Base-by-base conservation (phyloP, 176 grass and related monocot genomes). In the Cymbopogon citratus region DNA sequence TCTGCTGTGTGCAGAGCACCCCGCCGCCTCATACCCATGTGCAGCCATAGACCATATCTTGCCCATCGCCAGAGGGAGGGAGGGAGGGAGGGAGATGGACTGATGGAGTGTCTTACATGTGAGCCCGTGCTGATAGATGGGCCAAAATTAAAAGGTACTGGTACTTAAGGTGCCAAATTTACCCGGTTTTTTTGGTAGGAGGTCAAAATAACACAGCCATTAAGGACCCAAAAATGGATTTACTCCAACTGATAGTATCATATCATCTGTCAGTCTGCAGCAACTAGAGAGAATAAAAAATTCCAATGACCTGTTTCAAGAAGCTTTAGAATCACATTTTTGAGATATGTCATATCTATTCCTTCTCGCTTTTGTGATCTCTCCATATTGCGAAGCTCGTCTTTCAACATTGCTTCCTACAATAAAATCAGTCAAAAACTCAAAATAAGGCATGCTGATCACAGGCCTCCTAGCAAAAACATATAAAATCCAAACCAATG, bases 361-460 rank as follows among this genome's bases (percentile, higher is more conserved):
- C 96, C 96, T 91, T 99, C 96, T 33, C 96, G 85, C 83, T 99
- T 99, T 84, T 99, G 89, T 80, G 96, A 95, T 82, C 96, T 95
- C 23, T 99, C 92, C 96, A 99, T 95, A 85, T 91, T 93, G 52
- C 89, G 87, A 73, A 99, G 87, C 73, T 99, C 96, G 26, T 63
- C 71, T 74, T 99, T 99, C 65, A 99, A 69, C 91, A 99, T 90
- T 75, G 89, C 82, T 92, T 99, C 92, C 96, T 99, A 52, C 44
- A 85, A 73, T 40, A 92, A 28, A 44, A 80, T 45, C 54, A 70
- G 28, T 44, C 7, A 35, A 69, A 83, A 75, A n/a, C n/a, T n/a
- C n/a, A 36, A 75, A 79, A 83, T 79, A 71, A 74, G 69, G 16
- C 56, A 82, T 54, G 57, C 18, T 14, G 39, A 25, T 15, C 51